Evolutionary conservation across 108 stramenopile species (phyloP).

Genomic region (Fistulifera solaris): DNA sequence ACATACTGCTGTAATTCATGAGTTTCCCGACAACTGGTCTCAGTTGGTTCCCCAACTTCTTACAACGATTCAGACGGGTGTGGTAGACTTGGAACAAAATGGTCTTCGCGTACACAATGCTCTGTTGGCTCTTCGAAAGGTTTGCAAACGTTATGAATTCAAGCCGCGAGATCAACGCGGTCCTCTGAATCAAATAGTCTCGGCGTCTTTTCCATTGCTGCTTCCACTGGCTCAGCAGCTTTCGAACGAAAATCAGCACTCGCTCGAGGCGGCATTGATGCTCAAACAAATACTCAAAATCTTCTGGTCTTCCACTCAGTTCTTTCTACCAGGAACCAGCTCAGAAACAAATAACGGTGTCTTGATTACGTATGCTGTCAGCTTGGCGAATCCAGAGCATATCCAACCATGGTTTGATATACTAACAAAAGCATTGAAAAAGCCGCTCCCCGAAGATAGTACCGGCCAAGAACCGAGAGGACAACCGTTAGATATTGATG

Average conservation of each 20-base stretch:
- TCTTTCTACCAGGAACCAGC: constrained; percentile 72
- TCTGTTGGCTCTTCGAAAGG: constrained; percentile 86
- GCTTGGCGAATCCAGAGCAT: constrained; percentile 54
- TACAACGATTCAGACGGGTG: constrained; percentile 53
- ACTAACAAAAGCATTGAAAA: constrained; percentile 49
- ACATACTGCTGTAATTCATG: constrained; percentile 82
- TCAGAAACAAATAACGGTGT: constrained; percentile 9
- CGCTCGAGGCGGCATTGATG: constrained; percentile 86
- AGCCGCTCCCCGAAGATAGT: constrained; percentile 70
- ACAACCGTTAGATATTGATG: constrained; percentile 80
- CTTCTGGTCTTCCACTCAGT: constrained; percentile 95
- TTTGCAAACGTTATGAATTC: constrained; percentile 97
- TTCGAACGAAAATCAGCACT: constrained; percentile 50
- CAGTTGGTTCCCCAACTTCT: constrained; percentile 77
- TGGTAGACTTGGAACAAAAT: constrained; percentile 45
- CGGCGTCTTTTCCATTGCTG: constrained; percentile 74
- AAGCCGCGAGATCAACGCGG: constrained; percentile 84
- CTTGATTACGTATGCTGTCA: constrained; percentile 24
- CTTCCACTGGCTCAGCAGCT: constrained; percentile 65
- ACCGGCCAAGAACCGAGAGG: constrained; percentile 44
- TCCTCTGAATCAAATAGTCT: constrained; percentile 85
- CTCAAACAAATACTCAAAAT: constrained; percentile 94
- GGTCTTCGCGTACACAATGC: constrained; percentile 84
- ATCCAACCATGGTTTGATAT: constrained; percentile 90
- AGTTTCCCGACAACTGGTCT: constrained; percentile 91